Base-by-base conservation (phyloP, 148 eudicot genomes). In the Oxyria digyna region DNA sequence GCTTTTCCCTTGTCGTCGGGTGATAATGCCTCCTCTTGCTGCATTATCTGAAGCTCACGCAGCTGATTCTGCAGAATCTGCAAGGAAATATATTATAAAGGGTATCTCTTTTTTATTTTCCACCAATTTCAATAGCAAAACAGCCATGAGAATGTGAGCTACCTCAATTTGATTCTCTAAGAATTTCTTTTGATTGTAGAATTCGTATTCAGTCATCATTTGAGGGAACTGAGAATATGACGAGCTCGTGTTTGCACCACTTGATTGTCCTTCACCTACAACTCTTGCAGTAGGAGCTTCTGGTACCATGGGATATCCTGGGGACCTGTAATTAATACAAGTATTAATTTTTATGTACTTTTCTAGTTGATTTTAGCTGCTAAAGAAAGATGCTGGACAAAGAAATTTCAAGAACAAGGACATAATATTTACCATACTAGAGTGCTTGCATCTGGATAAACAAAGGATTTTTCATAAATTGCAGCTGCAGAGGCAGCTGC, bases 401-500 rank as follows among this genome's bases (percentile, higher is more conserved):
- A 62, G 14, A 71, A 26, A 70, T 3, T 1, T 0, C 31, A 41
- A 14, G 29, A 57, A 72, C 45, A 23, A 67, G 67, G 48, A 43
- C 55, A 24, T 46, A 69, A 29, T 55, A 37, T 76, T 73, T 77
- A 94, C 99, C 99, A 94, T 42, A 73, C 78, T 73, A 83, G 52
- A 27, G 87, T 72, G 59, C 79, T 85, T 55, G 83, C 74, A 62
- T 87, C 84, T 55, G 99, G 97, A 77, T 94, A 94, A 42, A 94
- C 97, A 77, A 83, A 82, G 72, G 99, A 94, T 79, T 79, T 94
- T 78, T 81, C 87, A 77, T 94, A 94, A 26, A 94, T 62, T 24
- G 96, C 73, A 9, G 99, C 97, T 45, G 99, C 99, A 6, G 96
- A 80, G n/a, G 97, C 88, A 42, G 95, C 97, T 73, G 99, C 99